Evolutionary conservation across 2,329 filamentous ascomycete genomes (phyloP), one percentile per base, ranked within the genome.

Genomic region (Hymenotorrendiella dingleyae): DNA sequence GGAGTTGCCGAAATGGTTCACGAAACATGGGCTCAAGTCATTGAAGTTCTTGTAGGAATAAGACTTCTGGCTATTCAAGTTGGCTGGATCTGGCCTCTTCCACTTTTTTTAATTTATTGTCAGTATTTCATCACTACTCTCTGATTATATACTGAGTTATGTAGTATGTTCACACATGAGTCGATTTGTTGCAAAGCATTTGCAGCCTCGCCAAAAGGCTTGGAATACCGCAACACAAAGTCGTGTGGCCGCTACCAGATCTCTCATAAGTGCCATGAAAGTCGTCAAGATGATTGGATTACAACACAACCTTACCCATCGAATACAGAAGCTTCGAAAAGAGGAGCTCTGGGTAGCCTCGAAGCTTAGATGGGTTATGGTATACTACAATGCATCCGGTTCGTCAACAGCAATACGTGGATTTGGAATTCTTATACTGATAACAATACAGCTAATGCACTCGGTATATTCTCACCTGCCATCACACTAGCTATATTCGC

Each of bases 301-400:
- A 3, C 58, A 56, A 2, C 54, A 59, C 20, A 59, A 54, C 21
- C 52, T 66, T 21, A 48, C 52, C 6, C 19, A 46, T 1, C 49
- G 54, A 9, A 41, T 69, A 1, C 64, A 64, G 12, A 40, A 53
- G 10, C 42, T 67, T 1, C 56, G 66, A 6, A 47, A 59, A 1
- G 41, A 56, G 1, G 67, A 69, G 46, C 47, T 69, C 16, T 53
- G 57, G 0, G 47, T 37, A 12, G 23, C 36, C 10, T 20, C 26
- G 7, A 38, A 22, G 11, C 26, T 38, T 23, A 16, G 36, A 38
- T 67, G 65, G 65, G 57, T 70, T 20, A 65, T 58, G 54, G 57
- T 69, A 0, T 54, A 55, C 12, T 68, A 70, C 44, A 67, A 67
- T 45, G 63, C 65, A 1, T 64, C 62, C 16, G 66, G 67, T 68